Conservation (phyloP, 805 yeast genomes). For the Candida hispaniensis region DNA sequence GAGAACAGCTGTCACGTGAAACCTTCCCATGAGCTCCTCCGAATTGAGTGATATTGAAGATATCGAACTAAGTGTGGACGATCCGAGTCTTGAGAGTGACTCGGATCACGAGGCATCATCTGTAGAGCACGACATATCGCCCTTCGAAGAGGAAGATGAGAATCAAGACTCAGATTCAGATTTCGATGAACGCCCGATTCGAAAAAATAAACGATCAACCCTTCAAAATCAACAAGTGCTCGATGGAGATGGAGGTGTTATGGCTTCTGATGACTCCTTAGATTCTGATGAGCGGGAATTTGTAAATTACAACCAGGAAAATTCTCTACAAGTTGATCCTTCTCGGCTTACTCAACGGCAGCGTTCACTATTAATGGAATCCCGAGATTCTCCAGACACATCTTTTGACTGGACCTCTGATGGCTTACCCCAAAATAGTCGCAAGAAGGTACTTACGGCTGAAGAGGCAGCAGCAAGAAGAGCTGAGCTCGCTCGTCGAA, state of each 20-base stretch:
- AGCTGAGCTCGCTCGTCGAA: slow-evolving; percentile 78
- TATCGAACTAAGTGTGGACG: too few relatives aligned
- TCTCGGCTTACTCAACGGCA: slow-evolving; percentile 10
- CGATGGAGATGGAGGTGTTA: slow-evolving; percentile 1
- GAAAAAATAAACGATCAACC: slow-evolving; percentile 2
- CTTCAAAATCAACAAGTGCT: slow-evolving; percentile 1
- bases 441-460: slow-evolving; percentile 51
- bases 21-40: slow-evolving; percentile 30
- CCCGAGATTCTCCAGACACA: slow-evolving; percentile 1
- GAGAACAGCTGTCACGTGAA: too few relatives aligned
- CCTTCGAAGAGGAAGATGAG: too few relatives aligned
- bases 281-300: slow-evolving; percentile 15
- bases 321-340: slow-evolving; percentile 9
- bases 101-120: too few relatives aligned
- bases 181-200: slow-evolving; percentile 6
- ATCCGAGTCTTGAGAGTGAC: too few relatives aligned
- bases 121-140: too few relatives aligned
- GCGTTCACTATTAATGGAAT: slow-evolving; percentile 6
- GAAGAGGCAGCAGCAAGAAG: slow-evolving; percentile 74
- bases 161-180: slow-evolving; percentile 6
- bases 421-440: slow-evolving; percentile 27
- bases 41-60: slow-evolving; percentile 14
- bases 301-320: slow-evolving; percentile 10
- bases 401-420: slow-evolving; percentile 4
- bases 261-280: neutral